Percentiles rank a stretch among this genome's conserved stretches.
phyloP scores from a whole-genome alignment of 2,329 filamentous ascomycete genomes.

The Aspergillus melleus region DNA sequence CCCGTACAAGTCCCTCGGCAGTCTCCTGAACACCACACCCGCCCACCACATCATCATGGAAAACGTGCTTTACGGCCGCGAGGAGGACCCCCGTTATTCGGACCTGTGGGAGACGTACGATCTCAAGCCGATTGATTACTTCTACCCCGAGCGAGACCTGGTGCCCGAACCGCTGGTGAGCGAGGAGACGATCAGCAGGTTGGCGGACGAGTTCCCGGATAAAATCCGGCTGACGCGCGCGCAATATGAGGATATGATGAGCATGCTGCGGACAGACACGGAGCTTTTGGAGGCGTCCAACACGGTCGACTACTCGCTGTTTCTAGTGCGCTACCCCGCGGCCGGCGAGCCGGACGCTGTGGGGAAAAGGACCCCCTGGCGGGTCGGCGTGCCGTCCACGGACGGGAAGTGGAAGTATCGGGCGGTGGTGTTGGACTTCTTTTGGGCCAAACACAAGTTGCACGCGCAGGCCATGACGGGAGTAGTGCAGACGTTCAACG shows the following conservation, averaged over 20 bases:
- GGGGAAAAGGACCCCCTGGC: conserved; percentile 52
- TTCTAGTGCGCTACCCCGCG: conserved; percentile 61
- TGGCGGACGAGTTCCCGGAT: conserved; percentile 68
- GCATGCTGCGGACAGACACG: conserved; percentile 62
- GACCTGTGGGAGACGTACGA: conserved; percentile 70
- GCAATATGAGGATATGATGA: conserved; percentile 58
- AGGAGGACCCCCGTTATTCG: conserved; percentile 41
- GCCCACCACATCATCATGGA: conserved; percentile 78
- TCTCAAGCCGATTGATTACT: conserved; percentile 72
- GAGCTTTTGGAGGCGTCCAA: conserved; percentile 62
- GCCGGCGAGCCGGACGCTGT: conserved; percentile 35
- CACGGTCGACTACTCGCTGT: conserved; percentile 74
- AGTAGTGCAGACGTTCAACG: conserved; percentile 64
- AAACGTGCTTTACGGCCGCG: conserved; percentile 66
- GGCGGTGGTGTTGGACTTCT: conserved; percentile 70
- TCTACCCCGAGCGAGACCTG: conserved; percentile 73
- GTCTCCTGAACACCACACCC: conserved; percentile 60
- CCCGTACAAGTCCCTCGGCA: conserved; percentile 58
- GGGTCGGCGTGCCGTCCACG: conserved; percentile 60
- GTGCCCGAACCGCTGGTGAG: conserved; percentile 63
- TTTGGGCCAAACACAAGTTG: conserved; percentile 73
- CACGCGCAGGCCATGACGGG: conserved; percentile 67
- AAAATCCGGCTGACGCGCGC: conserved; percentile 59
- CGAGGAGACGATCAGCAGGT: conserved; percentile 63
- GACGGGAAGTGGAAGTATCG: conserved; percentile 69